phyloP scores from a whole-genome alignment of 2,329 filamentous ascomycete genomes.

The Pleurostoma richardsiae region DNA sequence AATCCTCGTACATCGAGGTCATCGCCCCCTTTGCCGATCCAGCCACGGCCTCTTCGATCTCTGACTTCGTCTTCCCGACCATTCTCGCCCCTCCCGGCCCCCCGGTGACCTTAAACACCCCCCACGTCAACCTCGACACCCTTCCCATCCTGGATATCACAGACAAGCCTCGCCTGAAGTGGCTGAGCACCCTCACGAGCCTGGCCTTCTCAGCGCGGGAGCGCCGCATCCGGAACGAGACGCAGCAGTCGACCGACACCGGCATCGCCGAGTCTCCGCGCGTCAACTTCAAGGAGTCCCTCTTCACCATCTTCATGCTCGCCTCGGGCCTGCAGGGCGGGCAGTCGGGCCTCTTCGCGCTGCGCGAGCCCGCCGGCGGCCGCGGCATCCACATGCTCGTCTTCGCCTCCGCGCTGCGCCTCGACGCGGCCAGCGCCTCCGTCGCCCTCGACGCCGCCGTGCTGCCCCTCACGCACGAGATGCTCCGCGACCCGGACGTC shows the following conservation, averaged over 20 bases:
- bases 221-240: conserved; percentile 24
- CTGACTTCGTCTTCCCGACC: conserved; percentile 30
- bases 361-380: conserved; percentile 23
- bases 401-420: conserved; percentile 35
- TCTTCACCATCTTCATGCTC: conserved; percentile 42
- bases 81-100: conserved; percentile 14
- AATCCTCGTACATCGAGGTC: conserved; percentile 38
- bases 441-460: conserved; percentile 42
- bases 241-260: conserved; percentile 7
- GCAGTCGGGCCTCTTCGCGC: conserved; percentile 37
- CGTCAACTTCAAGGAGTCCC: conserved; percentile 42
- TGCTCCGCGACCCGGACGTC: conserved; percentile 24
- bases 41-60: conserved; percentile 10
- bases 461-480: conserved; percentile 32
- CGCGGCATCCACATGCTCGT: conserved; percentile 34
- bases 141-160: conserved; percentile 35
- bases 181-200: conserved; percentile 31
- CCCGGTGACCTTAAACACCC: conserved; percentile 31
- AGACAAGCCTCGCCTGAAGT: conserved; percentile 25
- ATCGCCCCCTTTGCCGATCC: conserved; percentile 27
- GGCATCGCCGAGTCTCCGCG: conserved; percentile 23
- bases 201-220: conserved; percentile 37
- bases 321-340: conserved; percentile 37
- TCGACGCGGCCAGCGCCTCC: conserved; percentile 35
- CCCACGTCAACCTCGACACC: conserved; percentile 37